A percentile compares a stretch with the other conserved stretches of the same genome.
Evolutionary conservation across 768 basidiomycete species (phyloP).

Genomic region (Serendipita sp.): DNA sequence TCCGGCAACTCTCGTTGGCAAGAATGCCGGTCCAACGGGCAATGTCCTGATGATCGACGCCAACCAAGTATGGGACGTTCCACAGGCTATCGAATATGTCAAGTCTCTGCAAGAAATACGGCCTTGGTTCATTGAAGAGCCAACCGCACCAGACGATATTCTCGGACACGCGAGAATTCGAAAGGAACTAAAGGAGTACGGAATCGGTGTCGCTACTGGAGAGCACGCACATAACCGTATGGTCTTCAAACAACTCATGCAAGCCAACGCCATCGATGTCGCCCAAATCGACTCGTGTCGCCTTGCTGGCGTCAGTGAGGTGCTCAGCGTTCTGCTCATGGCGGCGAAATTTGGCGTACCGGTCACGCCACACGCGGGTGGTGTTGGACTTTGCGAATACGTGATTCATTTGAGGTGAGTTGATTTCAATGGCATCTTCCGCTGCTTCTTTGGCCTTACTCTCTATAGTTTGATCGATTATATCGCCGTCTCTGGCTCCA

Average conservation of each 20-base stretch:
- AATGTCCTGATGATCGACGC: constrained; percentile 94
- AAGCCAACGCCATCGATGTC: constrained; percentile 85
- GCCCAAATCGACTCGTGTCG: constrained; percentile 92
- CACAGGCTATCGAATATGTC: constrained; percentile 84
- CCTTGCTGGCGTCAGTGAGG: constrained; percentile 84
- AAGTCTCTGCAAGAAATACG: constrained; percentile 60
- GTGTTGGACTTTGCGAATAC: constrained; percentile 86
- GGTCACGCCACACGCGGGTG: constrained; percentile 89
- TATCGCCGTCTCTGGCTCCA: constrained; percentile 75
- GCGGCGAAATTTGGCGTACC: constrained; percentile 79
- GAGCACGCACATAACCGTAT: constrained; percentile 92
- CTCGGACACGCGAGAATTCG: constrained; percentile 39
- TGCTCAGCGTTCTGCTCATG: constrained; percentile 81
- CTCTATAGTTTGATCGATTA: constrained; percentile 70
- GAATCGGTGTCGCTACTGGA: constrained; percentile 84
- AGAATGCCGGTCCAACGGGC: constrained; percentile 91
- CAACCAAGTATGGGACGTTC: constrained; percentile 93
- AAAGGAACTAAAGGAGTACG: constrained; percentile 56
- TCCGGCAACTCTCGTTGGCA: constrained; percentile 54
- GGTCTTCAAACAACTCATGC: constrained; percentile 89
- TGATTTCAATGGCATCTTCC: background rate
- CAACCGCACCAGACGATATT: constrained; percentile 83
- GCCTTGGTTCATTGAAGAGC: constrained; percentile 96
- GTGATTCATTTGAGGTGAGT: constrained; percentile 63
- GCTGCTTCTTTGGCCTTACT: background rate